phyloP scores from a whole-genome alignment of 768 basidiomycete species.

The Paxillus rubicundulus region DNA sequence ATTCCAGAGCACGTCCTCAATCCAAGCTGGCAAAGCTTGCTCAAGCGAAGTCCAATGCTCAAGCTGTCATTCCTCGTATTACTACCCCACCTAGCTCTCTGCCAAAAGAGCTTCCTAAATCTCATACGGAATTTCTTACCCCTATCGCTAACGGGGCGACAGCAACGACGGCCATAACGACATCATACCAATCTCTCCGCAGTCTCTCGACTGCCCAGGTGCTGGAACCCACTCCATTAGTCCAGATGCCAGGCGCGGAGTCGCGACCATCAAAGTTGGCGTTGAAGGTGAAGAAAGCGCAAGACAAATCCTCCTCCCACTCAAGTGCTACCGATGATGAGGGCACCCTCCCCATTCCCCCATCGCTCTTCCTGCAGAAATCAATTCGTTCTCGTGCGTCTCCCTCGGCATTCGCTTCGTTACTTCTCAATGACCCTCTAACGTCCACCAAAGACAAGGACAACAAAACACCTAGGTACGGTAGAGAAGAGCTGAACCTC shows the following conservation, averaged over 20 bases:
- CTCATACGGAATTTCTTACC: constrained; percentile 67
- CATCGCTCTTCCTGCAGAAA: constrained; percentile 59
- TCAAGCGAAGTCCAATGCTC: constrained; percentile 45
- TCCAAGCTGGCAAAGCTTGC: constrained; percentile 78
- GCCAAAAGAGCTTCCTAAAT: constrained; percentile 38
- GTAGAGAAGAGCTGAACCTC: constrained; percentile 30
- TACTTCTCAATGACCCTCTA: constrained; percentile 58
- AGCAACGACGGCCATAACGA: constrained; percentile 84
- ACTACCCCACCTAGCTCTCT: constrained; percentile 21
- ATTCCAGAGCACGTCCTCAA: constrained; percentile 39
- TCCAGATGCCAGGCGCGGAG: constrained; percentile 32
- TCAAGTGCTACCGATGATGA: constrained; percentile 41
- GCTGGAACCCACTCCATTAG: constrained; percentile 17
- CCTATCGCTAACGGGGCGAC: constrained; percentile 81
- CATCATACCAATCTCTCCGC: constrained; percentile 70
- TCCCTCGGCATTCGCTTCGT: constrained; percentile 74
- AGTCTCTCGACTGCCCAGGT: constrained; percentile 46
- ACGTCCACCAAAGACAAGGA: constrained; percentile 37
- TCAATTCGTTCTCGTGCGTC: constrained; percentile 61
- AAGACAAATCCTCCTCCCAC: constrained; percentile 40
- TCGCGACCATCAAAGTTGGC: constrained; percentile 70
- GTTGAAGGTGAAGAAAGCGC: constrained; percentile 64
- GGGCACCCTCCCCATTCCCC: constrained; percentile 32
- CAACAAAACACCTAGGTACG: constrained; percentile 27
- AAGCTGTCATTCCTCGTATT: constrained; percentile 23